phyloP scores from a whole-genome alignment of 352 stramenopile genomes.

The Pythium diclinum region DNA sequence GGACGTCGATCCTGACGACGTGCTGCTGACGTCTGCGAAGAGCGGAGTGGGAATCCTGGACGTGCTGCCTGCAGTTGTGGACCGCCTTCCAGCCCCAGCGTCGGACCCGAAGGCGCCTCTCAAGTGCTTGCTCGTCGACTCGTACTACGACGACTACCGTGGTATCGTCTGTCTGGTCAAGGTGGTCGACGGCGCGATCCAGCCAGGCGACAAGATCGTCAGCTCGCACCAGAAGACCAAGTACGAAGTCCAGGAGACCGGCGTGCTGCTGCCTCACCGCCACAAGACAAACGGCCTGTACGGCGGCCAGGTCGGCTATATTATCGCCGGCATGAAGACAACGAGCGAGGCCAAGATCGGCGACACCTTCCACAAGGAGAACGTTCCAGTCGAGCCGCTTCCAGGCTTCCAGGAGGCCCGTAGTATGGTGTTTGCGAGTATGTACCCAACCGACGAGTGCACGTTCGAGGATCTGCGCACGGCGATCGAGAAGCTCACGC shows the following conservation, averaged over 20 bases:
- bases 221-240: conserved; percentile 76
- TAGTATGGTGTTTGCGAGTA: conserved; percentile 98
- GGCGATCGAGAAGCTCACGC: conserved; percentile 94
- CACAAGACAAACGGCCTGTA: conserved; percentile 77
- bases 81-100: conserved; percentile 63
- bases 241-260: conserved; percentile 96
- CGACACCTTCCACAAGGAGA: conserved; percentile 80
- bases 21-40: conserved; percentile 95
- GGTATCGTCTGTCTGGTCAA: conserved; percentile 96
- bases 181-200: conserved; percentile 89
- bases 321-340: conserved; percentile 96
- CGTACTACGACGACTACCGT: conserved; percentile 95
- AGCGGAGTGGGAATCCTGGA: conserved; percentile 87
- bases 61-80: conserved; percentile 81
- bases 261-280: conserved; percentile 89
- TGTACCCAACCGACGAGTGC: conserved; percentile 96
- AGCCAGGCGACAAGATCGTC: conserved; percentile 77
- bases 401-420: conserved; percentile 80
- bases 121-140: conserved; percentile 95
- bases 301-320: conserved; percentile 96
- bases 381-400: conserved; percentile 55
- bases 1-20: conserved; percentile 92
- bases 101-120: conserved; percentile 66
- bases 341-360: conserved; percentile 95
- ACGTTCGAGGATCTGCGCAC: conserved; percentile 96